phyloP scores from a whole-genome alignment of 1,284 basidiomycete genomes.

The Boletellus deceptivus region DNA sequence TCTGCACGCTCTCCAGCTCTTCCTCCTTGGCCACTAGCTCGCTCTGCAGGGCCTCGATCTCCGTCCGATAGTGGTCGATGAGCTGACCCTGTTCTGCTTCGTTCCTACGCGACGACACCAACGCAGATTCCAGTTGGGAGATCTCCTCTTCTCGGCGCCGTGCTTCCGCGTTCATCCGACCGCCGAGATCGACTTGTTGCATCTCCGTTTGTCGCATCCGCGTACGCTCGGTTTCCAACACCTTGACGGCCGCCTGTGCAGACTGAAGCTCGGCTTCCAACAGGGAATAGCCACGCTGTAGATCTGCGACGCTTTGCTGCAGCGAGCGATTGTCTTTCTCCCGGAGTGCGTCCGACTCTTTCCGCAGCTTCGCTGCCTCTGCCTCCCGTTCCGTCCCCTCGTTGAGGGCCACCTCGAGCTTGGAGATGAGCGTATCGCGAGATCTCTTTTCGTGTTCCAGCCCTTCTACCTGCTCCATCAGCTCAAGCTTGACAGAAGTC shows the following conservation, averaged over 20 bases:
- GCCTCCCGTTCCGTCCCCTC: conserved; percentile 51
- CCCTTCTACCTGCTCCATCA: conserved; percentile 59
- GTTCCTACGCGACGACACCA: conserved; percentile 28
- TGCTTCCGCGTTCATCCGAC: conserved; percentile 32
- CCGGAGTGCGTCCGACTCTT: conserved; percentile 40
- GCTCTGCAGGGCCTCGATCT: conserved; percentile 62
- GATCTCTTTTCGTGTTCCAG: conserved; percentile 53
- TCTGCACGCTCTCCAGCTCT: conserved; percentile 51
- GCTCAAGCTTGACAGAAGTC: conserved; percentile 63
- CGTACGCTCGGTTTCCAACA: conserved; percentile 58
- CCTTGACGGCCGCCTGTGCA: conserved; percentile 47
- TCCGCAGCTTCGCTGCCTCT: conserved; percentile 42
- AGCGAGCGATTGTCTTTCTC: conserved; percentile 52
- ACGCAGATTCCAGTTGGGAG: conserved; percentile 33
- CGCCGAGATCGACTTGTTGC: conserved; percentile 40
- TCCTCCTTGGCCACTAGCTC: conserved; percentile 60
- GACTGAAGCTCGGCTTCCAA: conserved; percentile 62
- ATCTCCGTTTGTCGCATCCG: conserved; percentile 52
- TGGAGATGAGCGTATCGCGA: conserved; percentile 56
- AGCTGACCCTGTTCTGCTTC: conserved; percentile 62
- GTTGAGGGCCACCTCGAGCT: conserved; percentile 58
- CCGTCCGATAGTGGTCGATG: conserved; percentile 59
- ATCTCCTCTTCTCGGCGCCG: conserved; percentile 53
- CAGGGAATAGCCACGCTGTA: conserved; percentile 60
- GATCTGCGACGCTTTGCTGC: conserved; percentile 49